A percentile compares a stretch with the other conserved stretches of the same genome.
These are phyloP conservation scores for Prunus persica DNA, from an alignment of 306 rosid genomes.

Conservation along the genomic window Prunus_persica_NCBIv2 NC_034009.1:41538501-41539000, in stretches of 20 bases:
- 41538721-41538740: conserved; percentile 59
- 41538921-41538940: conserved; percentile 53
- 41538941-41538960: conserved; percentile 49
- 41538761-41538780: conserved; percentile 55
- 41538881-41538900: conserved; percentile 17
- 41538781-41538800: conserved; percentile 72
- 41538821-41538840: conserved; percentile 49
- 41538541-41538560: conserved; percentile 61
- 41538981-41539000: conserved; percentile 42
- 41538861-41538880: conserved; percentile 50
- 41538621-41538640: conserved; percentile 45
- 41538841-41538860: conserved; percentile 58
- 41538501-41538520: conserved; percentile 47
- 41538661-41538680: conserved; percentile 61
- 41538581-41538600: conserved; percentile 48
- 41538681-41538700: conserved; percentile 43
- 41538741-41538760: conserved; percentile 59
- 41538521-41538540: conserved; percentile 30
- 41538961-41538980: conserved; percentile 42
- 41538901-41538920: conserved; percentile 49
- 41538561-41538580: conserved; percentile 54
- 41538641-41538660: conserved; percentile 51
- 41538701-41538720: conserved; percentile 65
- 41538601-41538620: conserved; percentile 45
- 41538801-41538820: conserved; percentile 39